These are phyloP conservation scores for Aspergillus sp. DNA, from an alignment of 2,329 filamentous ascomycete species.

Conservation along the genomic window DNA sequence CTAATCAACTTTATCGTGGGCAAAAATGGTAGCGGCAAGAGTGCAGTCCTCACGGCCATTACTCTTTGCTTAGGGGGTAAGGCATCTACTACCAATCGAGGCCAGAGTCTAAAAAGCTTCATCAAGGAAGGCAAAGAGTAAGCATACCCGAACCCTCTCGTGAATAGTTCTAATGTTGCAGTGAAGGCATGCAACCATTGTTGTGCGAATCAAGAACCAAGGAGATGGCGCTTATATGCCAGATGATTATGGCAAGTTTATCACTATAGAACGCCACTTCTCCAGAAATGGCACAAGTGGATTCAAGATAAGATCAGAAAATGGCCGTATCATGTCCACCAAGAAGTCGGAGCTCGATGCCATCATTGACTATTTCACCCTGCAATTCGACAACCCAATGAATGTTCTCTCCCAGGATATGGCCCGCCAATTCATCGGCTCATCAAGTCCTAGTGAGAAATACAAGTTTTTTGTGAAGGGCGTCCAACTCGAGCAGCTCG, in stretches of 20 bases:
- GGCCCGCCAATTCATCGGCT: constrained; percentile 87
- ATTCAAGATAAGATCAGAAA: constrained; percentile 81
- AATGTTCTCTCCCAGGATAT: constrained; percentile 95
- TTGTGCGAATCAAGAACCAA: constrained; percentile 87
- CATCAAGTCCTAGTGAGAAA: constrained; percentile 78
- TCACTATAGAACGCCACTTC: constrained; percentile 91
- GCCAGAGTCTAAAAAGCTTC: constrained; percentile 82
- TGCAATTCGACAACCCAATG: constrained; percentile 96
- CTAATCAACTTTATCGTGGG: constrained; percentile 98
- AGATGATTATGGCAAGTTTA: constrained; percentile 78
- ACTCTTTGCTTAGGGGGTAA: constrained; percentile 95
- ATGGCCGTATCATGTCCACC: constrained; percentile 71
- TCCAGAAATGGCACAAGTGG: constrained; percentile 71
- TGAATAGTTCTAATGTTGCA: constrained; percentile 13
- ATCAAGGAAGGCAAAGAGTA: constrained; percentile 86
- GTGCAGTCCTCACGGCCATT: constrained; percentile 88
- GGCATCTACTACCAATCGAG: constrained; percentile 88
- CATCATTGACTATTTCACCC: constrained; percentile 86
- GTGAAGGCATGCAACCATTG: constrained; percentile 60
- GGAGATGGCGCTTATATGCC: constrained; percentile 82
- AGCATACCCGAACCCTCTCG: constrained; percentile 33
- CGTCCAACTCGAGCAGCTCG: constrained; percentile 87
- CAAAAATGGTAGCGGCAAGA: constrained; percentile 97
- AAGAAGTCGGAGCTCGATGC: constrained; percentile 88
- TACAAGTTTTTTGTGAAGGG: constrained; percentile 97